phyloP scores from a whole-genome alignment of 331 rosid species.

The Erythrophleum ivorense region DNA sequence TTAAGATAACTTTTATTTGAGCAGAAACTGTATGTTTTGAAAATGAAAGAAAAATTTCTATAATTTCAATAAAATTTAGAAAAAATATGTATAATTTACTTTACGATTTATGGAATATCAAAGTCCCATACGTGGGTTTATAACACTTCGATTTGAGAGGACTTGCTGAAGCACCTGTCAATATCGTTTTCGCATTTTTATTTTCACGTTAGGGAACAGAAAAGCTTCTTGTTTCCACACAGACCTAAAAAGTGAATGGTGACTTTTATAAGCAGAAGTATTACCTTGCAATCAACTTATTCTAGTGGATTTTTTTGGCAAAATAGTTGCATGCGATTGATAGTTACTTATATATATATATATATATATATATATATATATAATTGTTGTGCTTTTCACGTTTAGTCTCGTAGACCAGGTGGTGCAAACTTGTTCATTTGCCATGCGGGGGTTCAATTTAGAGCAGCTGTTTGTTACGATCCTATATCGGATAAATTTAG shows the following conservation, averaged over 20 bases:
- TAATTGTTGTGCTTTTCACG: not conserved
- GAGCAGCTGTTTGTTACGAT: too few species aligned
- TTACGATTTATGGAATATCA: constrained; percentile 18
- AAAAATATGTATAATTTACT: too few species aligned
- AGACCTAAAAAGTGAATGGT: not conserved
- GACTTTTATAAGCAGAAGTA: not conserved
- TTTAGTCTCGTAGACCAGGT: constrained; percentile 81
- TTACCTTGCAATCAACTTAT: not conserved
- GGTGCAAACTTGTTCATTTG: constrained; percentile 91
- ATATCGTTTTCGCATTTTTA: not conserved
- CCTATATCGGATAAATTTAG: too few species aligned
- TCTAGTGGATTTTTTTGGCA: not conserved
- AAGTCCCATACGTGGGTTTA: constrained; percentile 12
- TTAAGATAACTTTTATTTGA: too few species aligned
- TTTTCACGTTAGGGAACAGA: not conserved
- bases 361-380: not conserved
- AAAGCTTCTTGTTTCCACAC: not conserved
- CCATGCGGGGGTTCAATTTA: constrained; percentile 83
- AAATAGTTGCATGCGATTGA: constrained; percentile 3
- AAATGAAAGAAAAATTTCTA: too few species aligned
- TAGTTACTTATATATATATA: not conserved
- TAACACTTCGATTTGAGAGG: not conserved
- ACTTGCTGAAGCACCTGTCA: constrained; percentile 24
- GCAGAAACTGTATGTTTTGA: too few species aligned
- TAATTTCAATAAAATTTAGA: too few species aligned